Evolutionary conservation across 2,329 filamentous ascomycete species (phyloP).

Genomic region (Cadophora gregata): DNA sequence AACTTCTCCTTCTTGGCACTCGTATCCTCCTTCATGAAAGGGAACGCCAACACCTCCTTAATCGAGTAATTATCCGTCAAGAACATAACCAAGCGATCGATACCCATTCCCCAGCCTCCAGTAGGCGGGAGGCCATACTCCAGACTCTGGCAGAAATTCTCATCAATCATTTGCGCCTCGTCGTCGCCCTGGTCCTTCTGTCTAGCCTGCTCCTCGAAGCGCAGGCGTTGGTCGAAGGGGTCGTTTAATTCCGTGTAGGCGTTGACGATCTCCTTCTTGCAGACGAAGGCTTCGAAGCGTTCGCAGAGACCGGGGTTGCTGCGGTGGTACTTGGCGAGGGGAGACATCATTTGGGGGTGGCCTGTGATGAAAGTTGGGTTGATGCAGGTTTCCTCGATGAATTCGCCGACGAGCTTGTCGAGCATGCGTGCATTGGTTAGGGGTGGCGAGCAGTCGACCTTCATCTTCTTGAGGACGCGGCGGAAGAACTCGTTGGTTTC

Average conservation of each 20-base stretch:
- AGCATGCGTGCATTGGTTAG: conserved; percentile 96
- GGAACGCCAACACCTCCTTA: conserved; percentile 95
- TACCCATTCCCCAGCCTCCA: conserved; percentile 95
- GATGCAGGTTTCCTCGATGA: conserved; percentile 91
- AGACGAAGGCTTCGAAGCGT: conserved; percentile 96
- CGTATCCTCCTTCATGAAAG: conserved; percentile 93
- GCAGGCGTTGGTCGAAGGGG: conserved; percentile 89
- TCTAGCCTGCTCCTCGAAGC: conserved; percentile 92
- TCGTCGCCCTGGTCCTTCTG: conserved; percentile 98
- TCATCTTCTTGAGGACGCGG: conserved; percentile 83
- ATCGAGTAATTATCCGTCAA: conserved; percentile 95
- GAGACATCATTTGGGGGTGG: conserved; percentile 91
- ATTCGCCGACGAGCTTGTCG: conserved; percentile 92
- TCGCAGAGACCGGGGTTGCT: conserved; percentile 84
- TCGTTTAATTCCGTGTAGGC: conserved; percentile 97
- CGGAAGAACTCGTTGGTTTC: conserved; percentile 91
- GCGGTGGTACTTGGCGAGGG: conserved; percentile 94
- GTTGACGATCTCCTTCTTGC: conserved; percentile 96
- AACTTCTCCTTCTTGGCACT: conserved; percentile 53
- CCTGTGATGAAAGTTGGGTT: conserved; percentile 92
- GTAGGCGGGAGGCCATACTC: conserved; percentile 94
- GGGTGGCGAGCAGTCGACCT: conserved; percentile 87
- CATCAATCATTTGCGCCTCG: conserved; percentile 89
- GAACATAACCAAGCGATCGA: conserved; percentile 94
- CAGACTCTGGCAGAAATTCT: conserved; percentile 90